Base-by-base conservation (phyloP, 768 basidiomycete species). In the Tylopilus plumbeoviolaceoides region DNA sequence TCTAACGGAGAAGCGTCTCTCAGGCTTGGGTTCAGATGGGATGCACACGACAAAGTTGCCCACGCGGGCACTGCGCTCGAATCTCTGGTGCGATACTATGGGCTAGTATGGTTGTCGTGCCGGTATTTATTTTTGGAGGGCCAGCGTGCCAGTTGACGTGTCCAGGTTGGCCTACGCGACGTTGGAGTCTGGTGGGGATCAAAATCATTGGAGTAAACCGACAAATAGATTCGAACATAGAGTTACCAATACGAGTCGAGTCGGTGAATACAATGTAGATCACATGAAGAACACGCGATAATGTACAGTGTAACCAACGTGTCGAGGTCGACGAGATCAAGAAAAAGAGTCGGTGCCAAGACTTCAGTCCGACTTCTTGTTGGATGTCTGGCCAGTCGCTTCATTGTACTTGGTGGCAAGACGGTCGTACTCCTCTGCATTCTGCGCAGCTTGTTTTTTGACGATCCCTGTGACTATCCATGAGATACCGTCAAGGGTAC, bases 391-490 rank as follows among this genome's bases (percentile, higher is more conserved):
- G 4, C 88, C 89, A 1, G 85, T 86, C 45, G 80, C 77, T 53
- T 83, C 75, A 66, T 90, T 91, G 71, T 84, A 83, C 69, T 84
- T 81, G 5, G 83, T 85, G 1, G 90, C 87, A 49, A 95, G 80
- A 49, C 91, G 78, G 72, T 92, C 86, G 61, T 89, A 94, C 64
- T 93, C 89, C 21, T 74, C 76, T 5, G 83, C 85, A 58, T 93
- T 89, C 60, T 89, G 86, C 1, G 74, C 67, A 0, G 89, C 87
- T 68, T 94, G 91, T 70, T 85, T 87, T 75, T 91, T 91, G 50
- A 94, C 69, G 18, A 84, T 87, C 18, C 84, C 90, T 91, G 60
- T 2, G 40, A 17, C n/a, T 4, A 6, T 10, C 30, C 17, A 17
- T 49, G 36, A 48, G 47, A 11, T 4, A 8, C 3, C 14, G 52